Evolutionary conservation across 106 monocot genomes (phyloP).

Genomic region (Apostasia ramifera): DNA sequence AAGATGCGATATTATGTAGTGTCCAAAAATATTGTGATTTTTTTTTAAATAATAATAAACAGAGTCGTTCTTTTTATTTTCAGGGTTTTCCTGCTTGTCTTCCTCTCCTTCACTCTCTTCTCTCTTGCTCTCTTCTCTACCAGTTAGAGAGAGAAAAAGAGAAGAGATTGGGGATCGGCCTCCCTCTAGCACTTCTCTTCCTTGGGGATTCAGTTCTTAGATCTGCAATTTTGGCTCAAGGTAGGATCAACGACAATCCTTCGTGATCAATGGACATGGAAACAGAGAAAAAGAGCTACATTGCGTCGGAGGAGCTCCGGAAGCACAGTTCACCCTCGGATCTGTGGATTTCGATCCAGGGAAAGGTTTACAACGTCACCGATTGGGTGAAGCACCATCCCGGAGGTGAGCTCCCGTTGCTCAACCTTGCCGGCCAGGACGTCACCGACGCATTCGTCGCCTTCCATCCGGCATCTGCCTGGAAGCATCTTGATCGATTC

Average conservation of each 20-base stretch:
- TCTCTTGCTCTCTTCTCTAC: too few relatives aligned
- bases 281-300: constrained; percentile 14
- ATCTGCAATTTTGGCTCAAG: too few relatives aligned
- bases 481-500: constrained; percentile 47
- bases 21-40: too few relatives aligned
- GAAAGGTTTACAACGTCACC: constrained; percentile 71
- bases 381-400: constrained; percentile 38
- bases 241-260: background rate
- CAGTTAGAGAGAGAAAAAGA: too few relatives aligned
- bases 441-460: constrained; percentile 68
- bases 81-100: too few relatives aligned
- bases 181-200: too few relatives aligned
- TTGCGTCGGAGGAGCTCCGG: constrained; percentile 35
- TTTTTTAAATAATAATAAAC: too few relatives aligned
- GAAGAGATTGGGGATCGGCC: too few relatives aligned
- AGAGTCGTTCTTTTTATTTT: too few relatives aligned
- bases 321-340: constrained; percentile 31
- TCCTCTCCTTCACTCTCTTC: too few relatives aligned
- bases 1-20: too few relatives aligned
- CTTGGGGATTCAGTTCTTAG: too few relatives aligned
- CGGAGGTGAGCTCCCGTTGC: constrained; percentile 55
- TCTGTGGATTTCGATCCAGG: constrained; percentile 65
- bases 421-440: constrained; percentile 58
- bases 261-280: background rate
- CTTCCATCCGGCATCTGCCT: constrained; percentile 54